Base-by-base conservation (phyloP, 108 stramenopile species). In the Craspedostauros australis region DNA sequence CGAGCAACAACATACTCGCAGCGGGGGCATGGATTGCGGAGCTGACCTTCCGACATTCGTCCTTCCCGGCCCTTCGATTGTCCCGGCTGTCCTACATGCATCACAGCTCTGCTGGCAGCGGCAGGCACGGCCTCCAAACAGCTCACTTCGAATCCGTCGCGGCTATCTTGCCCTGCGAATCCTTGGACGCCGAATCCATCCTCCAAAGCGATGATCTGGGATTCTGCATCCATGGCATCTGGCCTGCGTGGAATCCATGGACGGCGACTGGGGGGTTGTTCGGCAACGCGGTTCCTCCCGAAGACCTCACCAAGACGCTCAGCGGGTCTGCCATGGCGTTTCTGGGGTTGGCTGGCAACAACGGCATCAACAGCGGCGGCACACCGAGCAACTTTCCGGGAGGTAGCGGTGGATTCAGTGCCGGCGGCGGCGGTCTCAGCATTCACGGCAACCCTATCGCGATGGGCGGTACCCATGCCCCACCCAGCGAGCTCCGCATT, bases 11-110 rank as follows among this genome's bases (percentile, higher is more conserved):
- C n/a, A n/a, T n/a, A n/a, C n/a, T n/a, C n/a, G 66, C 70, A 30
- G 90, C 90, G 3, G 90, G 90, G 22, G 90, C 90, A 23, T 91
- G 90, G 90, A 83, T 91, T 62, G 76, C 79, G 11, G 90, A 91
- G 59, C 50, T 87, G 14, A 85, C 83, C 15, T 87, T 87, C 64
- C 65, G 82, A 20, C n/a, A n/a, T n/a, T 72, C 70, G 26, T 63
- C 80, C 2, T 81, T 80, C 33, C 90, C 90, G n/a, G 83, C 90
- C n/a, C 48, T 91, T 38, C 70, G 90, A 43, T 61, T 91, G 22
- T 80, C 78, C 1, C 58, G 90, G 25, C 52, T 91, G 38, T 79
- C 76, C 36, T 91, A 85, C 49, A 62, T 91, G 72, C n/a, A n/a
- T n/a, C n/a, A n/a, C n/a, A n/a, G n/a, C n/a, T n/a, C n/a, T n/a